These are phyloP conservation scores for Cyclotella atomus DNA, from an alignment of 108 stramenopile species.

Conservation along the genomic window DNA sequence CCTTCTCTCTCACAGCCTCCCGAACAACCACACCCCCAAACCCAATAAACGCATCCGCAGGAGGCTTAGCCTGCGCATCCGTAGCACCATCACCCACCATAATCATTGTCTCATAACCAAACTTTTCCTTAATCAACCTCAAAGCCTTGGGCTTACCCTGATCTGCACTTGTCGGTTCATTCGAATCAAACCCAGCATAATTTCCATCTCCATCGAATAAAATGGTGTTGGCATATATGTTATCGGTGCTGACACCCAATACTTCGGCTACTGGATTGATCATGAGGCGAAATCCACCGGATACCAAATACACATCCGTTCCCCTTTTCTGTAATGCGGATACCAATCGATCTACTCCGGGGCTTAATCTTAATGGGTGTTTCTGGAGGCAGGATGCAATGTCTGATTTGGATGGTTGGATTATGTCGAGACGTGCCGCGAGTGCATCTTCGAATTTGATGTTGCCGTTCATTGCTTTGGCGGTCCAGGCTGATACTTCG, in stretches of 20 bases:
- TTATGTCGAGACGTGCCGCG: slow-evolving; percentile 84
- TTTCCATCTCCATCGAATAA: slow-evolving; percentile 79
- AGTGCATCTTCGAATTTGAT: slow-evolving; percentile 97
- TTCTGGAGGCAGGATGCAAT: slow-evolving; percentile 73
- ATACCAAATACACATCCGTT: slow-evolving; percentile 92
- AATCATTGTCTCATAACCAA: slow-evolving; percentile 79
- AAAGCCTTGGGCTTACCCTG: slow-evolving; percentile 96
- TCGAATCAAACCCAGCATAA: slow-evolving; percentile 89
- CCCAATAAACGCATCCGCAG: slow-evolving; percentile 96
- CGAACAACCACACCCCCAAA: slow-evolving; percentile 95
- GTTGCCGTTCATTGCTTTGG: slow-evolving; percentile 95
- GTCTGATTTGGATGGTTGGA: slow-evolving; percentile 73
- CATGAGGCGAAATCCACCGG: slow-evolving; percentile 98
- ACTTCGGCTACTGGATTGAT: slow-evolving; percentile 93
- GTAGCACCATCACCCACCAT: slow-evolving; percentile 99
- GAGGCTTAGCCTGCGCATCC: slow-evolving; percentile 98
- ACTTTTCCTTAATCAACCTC: slow-evolving; percentile 54
- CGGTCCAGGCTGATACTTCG: slow-evolving; percentile 89
- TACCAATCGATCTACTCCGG: slow-evolving; percentile 82
- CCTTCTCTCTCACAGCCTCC: slow-evolving; percentile 82
- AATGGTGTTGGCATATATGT: slow-evolving; percentile 95
- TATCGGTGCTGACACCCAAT: slow-evolving; percentile 61
- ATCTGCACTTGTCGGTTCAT: slow-evolving; percentile 91
- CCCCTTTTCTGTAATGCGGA: slow-evolving; percentile 70
- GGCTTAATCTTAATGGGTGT: slow-evolving; percentile 82